phyloP scores from a whole-genome alignment of 768 basidiomycete genomes.

The Xerocomellus chrysenteron region DNA sequence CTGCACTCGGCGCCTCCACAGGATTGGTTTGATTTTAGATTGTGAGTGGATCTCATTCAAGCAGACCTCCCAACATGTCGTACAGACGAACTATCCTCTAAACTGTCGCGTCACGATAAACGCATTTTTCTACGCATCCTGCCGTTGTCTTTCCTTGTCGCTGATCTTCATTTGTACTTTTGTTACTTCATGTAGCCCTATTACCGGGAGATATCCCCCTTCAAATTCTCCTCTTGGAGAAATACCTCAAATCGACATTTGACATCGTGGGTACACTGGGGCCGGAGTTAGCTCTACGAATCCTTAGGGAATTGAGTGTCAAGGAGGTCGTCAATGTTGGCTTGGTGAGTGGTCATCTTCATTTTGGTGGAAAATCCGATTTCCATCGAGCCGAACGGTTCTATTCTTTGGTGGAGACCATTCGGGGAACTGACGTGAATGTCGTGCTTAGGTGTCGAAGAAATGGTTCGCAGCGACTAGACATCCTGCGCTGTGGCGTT shows the following conservation, averaged over 20 bases:
- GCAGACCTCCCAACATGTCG: neutral
- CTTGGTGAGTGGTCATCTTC: conserved; percentile 25
- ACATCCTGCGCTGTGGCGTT: conserved; percentile 73
- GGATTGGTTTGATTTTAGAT: conserved; percentile 32
- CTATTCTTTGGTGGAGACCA: neutral
- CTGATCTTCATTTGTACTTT: conserved; percentile 8
- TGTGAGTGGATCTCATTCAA: conserved; percentile 16
- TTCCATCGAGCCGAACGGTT: neutral
- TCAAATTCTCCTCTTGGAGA: conserved; percentile 81
- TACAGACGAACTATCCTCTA: conserved; percentile 7
- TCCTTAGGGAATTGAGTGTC: conserved; percentile 60
- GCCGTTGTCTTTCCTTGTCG: neutral
- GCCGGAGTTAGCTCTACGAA: conserved; percentile 59
- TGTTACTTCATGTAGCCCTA: conserved; percentile 46
- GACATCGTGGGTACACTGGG: conserved; percentile 77
- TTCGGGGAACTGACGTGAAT: neutral
- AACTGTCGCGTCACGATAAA: neutral
- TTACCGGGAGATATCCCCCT: conserved; percentile 82
- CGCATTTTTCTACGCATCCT: neutral
- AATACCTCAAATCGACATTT: conserved; percentile 79
- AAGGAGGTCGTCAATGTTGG: conserved; percentile 57
- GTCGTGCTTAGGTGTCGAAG: conserved; percentile 38
- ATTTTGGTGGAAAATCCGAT: neutral
- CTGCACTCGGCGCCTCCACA: neutral
- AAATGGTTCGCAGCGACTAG: conserved; percentile 42